Conservation (phyloP, 176 grass and related monocot genomes). For the Saccharum officinarum region DNA sequence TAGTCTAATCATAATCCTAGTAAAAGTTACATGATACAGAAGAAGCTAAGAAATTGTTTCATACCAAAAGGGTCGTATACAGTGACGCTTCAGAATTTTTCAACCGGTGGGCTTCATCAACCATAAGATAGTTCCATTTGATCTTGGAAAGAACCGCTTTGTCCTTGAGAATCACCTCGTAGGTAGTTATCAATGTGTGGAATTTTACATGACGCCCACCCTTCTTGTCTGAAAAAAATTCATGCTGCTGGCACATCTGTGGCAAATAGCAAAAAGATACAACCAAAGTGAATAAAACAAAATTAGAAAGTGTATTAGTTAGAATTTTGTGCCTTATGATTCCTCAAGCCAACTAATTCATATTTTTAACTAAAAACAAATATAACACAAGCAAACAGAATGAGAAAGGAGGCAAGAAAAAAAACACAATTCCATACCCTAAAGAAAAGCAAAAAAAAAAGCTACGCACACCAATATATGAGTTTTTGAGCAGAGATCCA, state of each 20-base stretch:
- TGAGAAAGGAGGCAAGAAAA: background rate
- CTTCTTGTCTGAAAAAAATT: constrained; percentile 90
- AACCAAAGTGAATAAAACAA: background rate
- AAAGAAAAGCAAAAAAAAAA: background rate
- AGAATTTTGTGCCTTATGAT: background rate
- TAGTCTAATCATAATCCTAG: constrained; percentile 16
- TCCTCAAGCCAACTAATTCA: background rate
- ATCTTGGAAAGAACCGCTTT: constrained; percentile 95
- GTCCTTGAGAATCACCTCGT: constrained; percentile 99
- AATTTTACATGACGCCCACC: constrained; percentile 81
- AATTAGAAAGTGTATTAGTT: background rate
- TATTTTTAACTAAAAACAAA: background rate
- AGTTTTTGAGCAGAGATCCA: background rate
- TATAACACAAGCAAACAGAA: constrained; percentile 6
- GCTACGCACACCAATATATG: background rate
- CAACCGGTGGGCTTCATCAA: constrained; percentile 96
- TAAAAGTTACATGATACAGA: constrained; percentile 2
- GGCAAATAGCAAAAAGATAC: constrained; percentile 6
- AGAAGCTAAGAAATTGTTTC: constrained; percentile 23
- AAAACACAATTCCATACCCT: constrained; percentile 1
- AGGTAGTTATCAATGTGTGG: constrained; percentile 87
- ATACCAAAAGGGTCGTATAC: constrained; percentile 89
- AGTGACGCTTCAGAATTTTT: constrained; percentile 99
- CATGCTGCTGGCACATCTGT: constrained; percentile 84
- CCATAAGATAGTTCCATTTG: constrained; percentile 99